Percentiles rank a stretch among this genome's conserved stretches.
phyloP scores from a whole-genome alignment of 2,329 filamentous ascomycete species.

The Aciculosporium take region DNA sequence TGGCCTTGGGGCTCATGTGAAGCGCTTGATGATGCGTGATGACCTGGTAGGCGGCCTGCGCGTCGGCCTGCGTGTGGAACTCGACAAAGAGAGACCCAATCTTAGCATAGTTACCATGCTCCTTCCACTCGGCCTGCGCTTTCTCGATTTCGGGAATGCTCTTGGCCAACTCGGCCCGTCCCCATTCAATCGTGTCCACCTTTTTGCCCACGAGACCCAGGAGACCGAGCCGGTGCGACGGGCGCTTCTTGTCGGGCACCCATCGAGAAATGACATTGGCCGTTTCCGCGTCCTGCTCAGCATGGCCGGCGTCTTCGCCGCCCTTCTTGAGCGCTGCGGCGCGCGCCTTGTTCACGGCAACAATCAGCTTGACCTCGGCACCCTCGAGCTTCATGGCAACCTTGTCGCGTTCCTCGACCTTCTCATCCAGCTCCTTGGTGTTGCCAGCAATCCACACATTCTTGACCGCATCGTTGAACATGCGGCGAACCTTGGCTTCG shows the following conservation, averaged over 20 bases:
- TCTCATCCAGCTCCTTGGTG: conserved; percentile 56
- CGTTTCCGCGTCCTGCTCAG: conserved; percentile 48
- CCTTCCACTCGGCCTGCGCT: conserved; percentile 46
- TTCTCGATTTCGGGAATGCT: conserved; percentile 52
- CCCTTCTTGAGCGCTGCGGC: conserved; percentile 21
- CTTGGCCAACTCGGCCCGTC: conserved; percentile 40
- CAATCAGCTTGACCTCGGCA: conserved; percentile 71
- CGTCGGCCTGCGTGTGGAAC: conserved; percentile 67
- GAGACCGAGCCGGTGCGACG: conserved; percentile 50
- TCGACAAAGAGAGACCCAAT: conserved; percentile 81
- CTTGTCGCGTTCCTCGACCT: conserved; percentile 63
- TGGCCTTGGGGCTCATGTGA: conserved; percentile 74
- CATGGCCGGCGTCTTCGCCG: conserved; percentile 12
- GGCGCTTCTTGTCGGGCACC: conserved; percentile 52
- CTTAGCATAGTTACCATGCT: conserved; percentile 45
- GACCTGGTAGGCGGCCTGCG: conserved; percentile 73
- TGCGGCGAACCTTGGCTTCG: conserved; percentile 54
- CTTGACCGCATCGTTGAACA: conserved; percentile 68
- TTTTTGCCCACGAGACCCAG: conserved; percentile 48
- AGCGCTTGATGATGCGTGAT: conserved; percentile 68
- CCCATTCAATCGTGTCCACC: conserved; percentile 82
- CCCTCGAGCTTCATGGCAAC: conserved; percentile 65
- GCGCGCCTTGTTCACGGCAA: conserved; percentile 32
- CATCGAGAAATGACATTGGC: conserved; percentile 51
- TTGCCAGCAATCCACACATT: conserved; percentile 75